Evolutionary conservation across 78 protist genomes (phyloP), one percentile per base, ranked within the genome.

Genomic region (Thecamonas trahens): DNA sequence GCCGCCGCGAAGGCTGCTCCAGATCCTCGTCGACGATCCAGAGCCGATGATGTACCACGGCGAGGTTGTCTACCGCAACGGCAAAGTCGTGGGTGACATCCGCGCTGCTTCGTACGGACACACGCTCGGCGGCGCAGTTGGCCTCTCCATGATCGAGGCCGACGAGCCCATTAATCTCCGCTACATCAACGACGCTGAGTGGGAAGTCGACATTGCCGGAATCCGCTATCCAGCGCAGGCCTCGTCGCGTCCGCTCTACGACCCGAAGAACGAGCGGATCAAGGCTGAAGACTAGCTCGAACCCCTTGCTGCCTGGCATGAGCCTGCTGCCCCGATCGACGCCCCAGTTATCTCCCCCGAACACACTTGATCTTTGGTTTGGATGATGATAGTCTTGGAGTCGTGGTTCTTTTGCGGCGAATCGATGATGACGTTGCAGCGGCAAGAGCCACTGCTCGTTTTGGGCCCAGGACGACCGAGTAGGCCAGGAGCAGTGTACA

Each of bases 101-200:
- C 49, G 73, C n/a, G 7, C 60, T 7, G 64, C 74, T 17, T 54
- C 71, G n/a, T 63, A 69, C 71, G 85, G 85, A 28, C 70, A 66
- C 74, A 65, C 79, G 4, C 63, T 66, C 37, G 74, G 78, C 37
- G 61, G 69, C 5, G 72, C 76, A 9, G 76, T 79, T n/a, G 74
- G 85, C 38, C 6, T 59, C 45, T 55, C 47, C 37, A 34, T 17
- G 52, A 29, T 61, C 47, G 24, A 40, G 58, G 44, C 44, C 28
- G 67, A 1, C 7, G 29, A 13, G 7, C 15, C 22, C 38, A 39
- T 63, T 5, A n/a, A 14, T 1, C 39, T 18, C 13, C 40, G 34
- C 40, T 74, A 39, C 54, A 8, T 74, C 70, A 18, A 32, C 44
- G 28, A 9, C 39, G 74, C 69, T 13, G 28, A 28, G 47, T 76